These are phyloP conservation scores for Westerdykella aurantiaca DNA, from an alignment of 2,329 filamentous ascomycete genomes.

Conservation along the genomic window DNA sequence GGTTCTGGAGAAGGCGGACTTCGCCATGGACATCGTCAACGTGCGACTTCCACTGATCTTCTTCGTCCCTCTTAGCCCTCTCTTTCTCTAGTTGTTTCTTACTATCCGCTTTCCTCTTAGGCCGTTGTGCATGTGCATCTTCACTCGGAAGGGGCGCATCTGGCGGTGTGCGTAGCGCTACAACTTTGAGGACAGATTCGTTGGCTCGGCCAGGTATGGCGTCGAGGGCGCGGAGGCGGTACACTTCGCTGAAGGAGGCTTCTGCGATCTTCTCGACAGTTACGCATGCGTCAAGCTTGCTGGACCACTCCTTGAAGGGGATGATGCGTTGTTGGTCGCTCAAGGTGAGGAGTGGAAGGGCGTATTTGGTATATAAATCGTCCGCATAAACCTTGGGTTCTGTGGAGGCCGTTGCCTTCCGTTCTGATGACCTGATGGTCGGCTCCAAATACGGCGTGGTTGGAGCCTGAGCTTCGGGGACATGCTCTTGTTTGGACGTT, in stretches of 20 bases:
- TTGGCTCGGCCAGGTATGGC: constrained; percentile 25
- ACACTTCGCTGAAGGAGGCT: constrained; percentile 62
- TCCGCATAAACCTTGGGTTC: constrained; percentile 17
- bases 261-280: constrained; percentile 58
- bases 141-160: constrained; percentile 31
- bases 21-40: constrained; percentile 43
- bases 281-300: constrained; percentile 40
- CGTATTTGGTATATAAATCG: constrained; percentile 22
- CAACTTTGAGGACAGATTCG: constrained; percentile 46
- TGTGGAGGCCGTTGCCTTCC: constrained; percentile 6
- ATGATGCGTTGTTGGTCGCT: constrained; percentile 24
- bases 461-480: constrained; percentile 3
- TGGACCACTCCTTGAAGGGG: constrained; percentile 40
- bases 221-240: constrained; percentile 46
- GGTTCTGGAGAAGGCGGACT: constrained; percentile 50
- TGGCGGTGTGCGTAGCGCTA: constrained; percentile 33
- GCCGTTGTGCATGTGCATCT: constrained; percentile 4
- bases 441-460: constrained; percentile 2
- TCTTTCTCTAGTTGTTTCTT: constrained; percentile 36
- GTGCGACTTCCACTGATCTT: constrained; percentile 38
- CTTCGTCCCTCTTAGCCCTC: constrained; percentile 31
- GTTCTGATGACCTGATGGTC: too few species aligned
- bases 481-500: too few species aligned
- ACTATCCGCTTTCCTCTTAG: constrained; percentile 41
- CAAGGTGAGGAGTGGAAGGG: constrained; percentile 23